These are phyloP conservation scores for Boletus mariae DNA, from an alignment of 1,284 basidiomycete genomes.

Conservation along the genomic window DNA sequence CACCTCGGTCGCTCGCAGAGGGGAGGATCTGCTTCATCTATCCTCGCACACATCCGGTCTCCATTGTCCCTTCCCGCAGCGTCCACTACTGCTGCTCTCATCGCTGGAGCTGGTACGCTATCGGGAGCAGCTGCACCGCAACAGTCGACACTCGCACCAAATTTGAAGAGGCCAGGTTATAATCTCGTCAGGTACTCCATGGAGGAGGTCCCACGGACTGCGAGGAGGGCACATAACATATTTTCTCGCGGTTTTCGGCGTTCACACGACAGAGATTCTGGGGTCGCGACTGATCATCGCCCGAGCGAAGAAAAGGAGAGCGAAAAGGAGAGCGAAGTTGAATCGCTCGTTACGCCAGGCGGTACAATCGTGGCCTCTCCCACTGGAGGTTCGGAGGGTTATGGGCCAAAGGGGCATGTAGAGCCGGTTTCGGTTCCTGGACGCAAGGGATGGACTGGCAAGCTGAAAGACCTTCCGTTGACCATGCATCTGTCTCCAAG, in stretches of 20 bases:
- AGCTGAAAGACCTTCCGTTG: slow-evolving; percentile 23
- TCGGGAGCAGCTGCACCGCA: slow-evolving; percentile 51
- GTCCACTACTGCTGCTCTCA: slow-evolving; percentile 40
- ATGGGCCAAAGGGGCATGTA: not conserved
- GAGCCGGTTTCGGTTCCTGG: slow-evolving; percentile 2
- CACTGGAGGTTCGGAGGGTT: slow-evolving; percentile 12
- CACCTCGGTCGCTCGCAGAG: slow-evolving; percentile 23
- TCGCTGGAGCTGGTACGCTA: slow-evolving; percentile 60
- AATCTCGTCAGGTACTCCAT: slow-evolving; percentile 50
- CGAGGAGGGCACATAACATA: slow-evolving; percentile 1
- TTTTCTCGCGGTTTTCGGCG: slow-evolving; percentile 9
- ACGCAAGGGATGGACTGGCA: slow-evolving; percentile 26
- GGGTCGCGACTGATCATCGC: not conserved
- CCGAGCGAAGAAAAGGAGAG: slow-evolving; percentile 4
- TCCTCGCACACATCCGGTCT: slow-evolving; percentile 20
- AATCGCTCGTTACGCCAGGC: slow-evolving; percentile 16
- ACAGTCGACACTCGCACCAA: slow-evolving; percentile 51
- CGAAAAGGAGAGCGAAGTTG: slow-evolving; percentile 4
- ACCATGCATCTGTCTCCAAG: slow-evolving; percentile 13
- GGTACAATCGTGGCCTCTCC: slow-evolving; percentile 19
- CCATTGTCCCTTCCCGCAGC: slow-evolving; percentile 16
- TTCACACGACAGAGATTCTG: slow-evolving; percentile 10
- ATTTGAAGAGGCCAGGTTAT: slow-evolving; percentile 54
- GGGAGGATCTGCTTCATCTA: slow-evolving; percentile 23
- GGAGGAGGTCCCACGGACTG: slow-evolving; percentile 6